A percentile compares a stretch with the other conserved stretches of the same genome.
Evolutionary conservation across 2,329 filamentous ascomycete species (phyloP).

Genomic region (Dactylella cylindrospora): DNA sequence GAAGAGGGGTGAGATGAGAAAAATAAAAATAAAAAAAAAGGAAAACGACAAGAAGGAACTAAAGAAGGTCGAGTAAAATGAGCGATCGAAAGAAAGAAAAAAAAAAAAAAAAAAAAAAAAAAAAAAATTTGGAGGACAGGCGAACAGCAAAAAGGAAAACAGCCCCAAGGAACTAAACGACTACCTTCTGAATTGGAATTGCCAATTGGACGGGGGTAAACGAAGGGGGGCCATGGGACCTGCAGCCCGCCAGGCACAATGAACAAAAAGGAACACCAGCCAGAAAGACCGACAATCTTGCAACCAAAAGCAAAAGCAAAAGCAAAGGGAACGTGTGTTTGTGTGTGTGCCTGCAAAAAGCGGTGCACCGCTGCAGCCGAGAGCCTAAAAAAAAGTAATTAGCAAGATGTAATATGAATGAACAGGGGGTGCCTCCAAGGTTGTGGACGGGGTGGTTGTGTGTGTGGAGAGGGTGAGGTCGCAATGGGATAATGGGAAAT

Average conservation of each 20-base stretch:
- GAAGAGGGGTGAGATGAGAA: constrained; percentile 45
- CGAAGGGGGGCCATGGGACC: constrained; percentile 32
- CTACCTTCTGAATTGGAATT: constrained; percentile 45
- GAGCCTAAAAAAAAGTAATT: constrained; percentile 36
- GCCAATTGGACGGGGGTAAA: constrained; percentile 39
- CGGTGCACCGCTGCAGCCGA: constrained; percentile 8
- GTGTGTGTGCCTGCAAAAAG: not conserved
- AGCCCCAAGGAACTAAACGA: constrained; percentile 27
- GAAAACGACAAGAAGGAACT: constrained; percentile 21
- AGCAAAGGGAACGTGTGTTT: too few relatives aligned
- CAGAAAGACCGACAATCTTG: constrained; percentile 18
- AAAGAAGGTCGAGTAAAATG: constrained; percentile 24
- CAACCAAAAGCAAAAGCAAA: constrained; percentile 4
- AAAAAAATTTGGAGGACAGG: constrained; percentile 36
- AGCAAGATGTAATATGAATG: constrained; percentile 12
- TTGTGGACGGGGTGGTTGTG: not conserved
- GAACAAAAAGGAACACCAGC: constrained; percentile 16
- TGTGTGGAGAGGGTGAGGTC: too few relatives aligned
- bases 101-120: constrained; percentile 30
- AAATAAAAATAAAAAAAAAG: constrained; percentile 33
- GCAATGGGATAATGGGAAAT: too few relatives aligned
- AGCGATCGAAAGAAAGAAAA: constrained; percentile 42
- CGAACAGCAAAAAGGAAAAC: constrained; percentile 41
- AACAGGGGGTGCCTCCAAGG: not conserved
- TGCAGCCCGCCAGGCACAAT: constrained; percentile 26